phyloP scores from a whole-genome alignment of 2,329 filamentous ascomycete species.

The Drechslerella coelobrocha region DNA sequence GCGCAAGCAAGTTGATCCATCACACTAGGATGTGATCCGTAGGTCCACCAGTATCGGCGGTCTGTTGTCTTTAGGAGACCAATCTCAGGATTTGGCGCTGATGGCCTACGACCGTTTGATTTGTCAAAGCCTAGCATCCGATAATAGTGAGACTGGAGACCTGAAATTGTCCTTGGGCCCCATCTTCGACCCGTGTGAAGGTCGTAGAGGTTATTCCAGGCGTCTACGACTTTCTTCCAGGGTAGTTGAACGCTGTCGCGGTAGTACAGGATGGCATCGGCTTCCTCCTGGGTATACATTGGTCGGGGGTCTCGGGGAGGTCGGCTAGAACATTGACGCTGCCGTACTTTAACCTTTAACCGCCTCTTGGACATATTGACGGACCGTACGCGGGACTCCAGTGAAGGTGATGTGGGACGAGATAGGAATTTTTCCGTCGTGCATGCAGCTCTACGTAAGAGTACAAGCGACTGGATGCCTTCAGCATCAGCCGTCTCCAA shows the following conservation, averaged over 20 bases:
- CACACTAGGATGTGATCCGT: conserved; percentile 24
- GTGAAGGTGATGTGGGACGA: not conserved
- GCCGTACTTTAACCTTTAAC: conserved; percentile 5
- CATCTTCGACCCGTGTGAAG: conserved; percentile 27
- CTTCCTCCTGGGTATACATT: conserved; percentile 47
- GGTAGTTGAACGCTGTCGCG: conserved; percentile 42
- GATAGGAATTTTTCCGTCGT: not conserved
- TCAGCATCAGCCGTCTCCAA: conserved; percentile 10
- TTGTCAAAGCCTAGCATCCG: conserved; percentile 47
- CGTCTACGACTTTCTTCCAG: conserved; percentile 45
- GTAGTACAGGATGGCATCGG: conserved; percentile 42
- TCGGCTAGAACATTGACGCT: conserved; percentile 7
- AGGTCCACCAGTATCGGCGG: conserved; percentile 47
- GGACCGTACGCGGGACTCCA: not conserved
- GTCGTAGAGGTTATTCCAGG: conserved; percentile 39
- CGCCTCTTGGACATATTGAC: not conserved
- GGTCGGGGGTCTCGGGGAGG: conserved; percentile 40
- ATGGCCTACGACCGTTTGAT: conserved; percentile 27
- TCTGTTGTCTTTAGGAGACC: conserved; percentile 40
- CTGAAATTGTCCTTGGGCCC: conserved; percentile 46
- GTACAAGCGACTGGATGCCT: conserved; percentile 6
- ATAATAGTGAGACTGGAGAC: conserved; percentile 49
- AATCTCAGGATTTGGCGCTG: conserved; percentile 44
- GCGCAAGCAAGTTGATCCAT: not conserved
- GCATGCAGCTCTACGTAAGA: conserved; percentile 18